Evolutionary conservation across 805 yeast genomes (phyloP), one percentile per base, ranked within the genome.

Genomic region (Wickerhamomyces bovis): DNA sequence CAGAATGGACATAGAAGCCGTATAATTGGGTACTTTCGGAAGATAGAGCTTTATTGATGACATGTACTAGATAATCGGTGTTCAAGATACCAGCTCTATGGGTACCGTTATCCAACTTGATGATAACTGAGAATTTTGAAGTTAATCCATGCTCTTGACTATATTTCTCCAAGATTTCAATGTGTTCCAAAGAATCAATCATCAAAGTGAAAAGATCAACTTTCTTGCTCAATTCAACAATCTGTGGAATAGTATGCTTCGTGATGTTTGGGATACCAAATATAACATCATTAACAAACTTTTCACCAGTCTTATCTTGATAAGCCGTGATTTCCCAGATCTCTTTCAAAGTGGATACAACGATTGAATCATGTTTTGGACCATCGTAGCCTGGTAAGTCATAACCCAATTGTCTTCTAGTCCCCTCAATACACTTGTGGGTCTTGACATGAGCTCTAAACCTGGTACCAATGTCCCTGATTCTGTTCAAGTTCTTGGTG

Each of bases 1-100:
- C 95, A 1, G 89, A 86, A 65, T 86, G 94, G 36, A 85, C 81
- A 62, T 86, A 86, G 55, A 85, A 77, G 0, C 95, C 95, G 55
- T 69, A 78, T 15, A 85, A 48, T 10, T 72, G 67, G 11, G 81
- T 69, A 36, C 62, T 53, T 2, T 61, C 57, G 3, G 64, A 48
- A 3, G 59, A 52, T 4, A 51, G 43, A 13, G 72, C 51, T 16
- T 62, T 58, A 30, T 62, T 53, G 16, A 83, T 53, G 4, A 75
- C 55, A 1, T 60, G 48, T 0, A 58, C 49, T n/a, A 82, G 59
- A 23, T 62, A 66, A 1, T 61, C 64, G 1, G 25, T 61, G 70
- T 25, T 54, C 52, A 26, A 25, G 25, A 69, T 55, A 9, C 95
- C 95, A 3, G 94, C 94, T 47, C 95, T 65, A 48, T 78, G 68